Evolutionary conservation across 23 red algal species (phyloP).

Genomic region (Agarophyton chilense): DNA sequence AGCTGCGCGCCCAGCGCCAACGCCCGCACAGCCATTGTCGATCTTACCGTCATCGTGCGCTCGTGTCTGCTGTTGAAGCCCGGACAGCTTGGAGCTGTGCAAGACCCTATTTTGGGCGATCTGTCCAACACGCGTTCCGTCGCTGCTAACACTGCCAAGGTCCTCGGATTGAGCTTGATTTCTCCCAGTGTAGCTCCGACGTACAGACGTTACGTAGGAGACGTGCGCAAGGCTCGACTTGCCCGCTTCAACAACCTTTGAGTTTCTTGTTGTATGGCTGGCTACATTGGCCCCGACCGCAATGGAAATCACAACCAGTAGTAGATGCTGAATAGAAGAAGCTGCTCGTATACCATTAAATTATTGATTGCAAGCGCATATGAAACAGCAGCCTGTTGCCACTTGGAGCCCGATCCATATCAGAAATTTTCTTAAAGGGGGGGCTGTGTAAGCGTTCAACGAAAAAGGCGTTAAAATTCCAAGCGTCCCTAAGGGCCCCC

Average conservation of each 20-base stretch:
- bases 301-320: neutral
- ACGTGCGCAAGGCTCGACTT: neutral
- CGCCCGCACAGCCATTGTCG: neutral
- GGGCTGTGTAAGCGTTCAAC: too few species aligned
- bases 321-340: too few species aligned
- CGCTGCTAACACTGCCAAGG: neutral
- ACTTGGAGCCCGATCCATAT: too few species aligned
- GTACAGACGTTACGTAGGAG: neutral
- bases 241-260: neutral
- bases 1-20: neutral
- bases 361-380: too few species aligned
- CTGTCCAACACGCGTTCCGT: neutral
- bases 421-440: too few species aligned
- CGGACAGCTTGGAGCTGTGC: neutral
- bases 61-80: constrained; percentile 3
- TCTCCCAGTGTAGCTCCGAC: neutral
- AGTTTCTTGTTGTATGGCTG: neutral
- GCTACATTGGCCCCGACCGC: neutral
- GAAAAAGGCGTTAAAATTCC: too few species aligned
- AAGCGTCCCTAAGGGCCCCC: too few species aligned
- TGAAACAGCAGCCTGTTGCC: too few species aligned
- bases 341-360: too few species aligned
- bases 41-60: constrained; percentile 25
- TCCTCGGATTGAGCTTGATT: neutral
- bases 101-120: constrained; percentile 3